Base-by-base conservation (phyloP, 805 yeast species). In the Candida alai region DNA sequence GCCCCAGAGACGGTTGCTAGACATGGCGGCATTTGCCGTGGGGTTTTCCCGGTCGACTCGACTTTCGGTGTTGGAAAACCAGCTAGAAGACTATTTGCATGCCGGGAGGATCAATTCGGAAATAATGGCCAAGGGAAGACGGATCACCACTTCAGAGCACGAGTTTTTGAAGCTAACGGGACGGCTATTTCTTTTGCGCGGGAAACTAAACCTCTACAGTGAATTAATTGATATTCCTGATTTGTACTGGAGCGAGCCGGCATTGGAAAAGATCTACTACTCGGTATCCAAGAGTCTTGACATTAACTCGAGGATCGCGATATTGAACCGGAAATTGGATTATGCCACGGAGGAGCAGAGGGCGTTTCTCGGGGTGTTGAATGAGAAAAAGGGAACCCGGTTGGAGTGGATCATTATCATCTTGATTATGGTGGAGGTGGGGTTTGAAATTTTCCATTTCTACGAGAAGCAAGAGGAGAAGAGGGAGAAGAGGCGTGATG, bases 151-250 rank as follows among this genome's bases (percentile, higher is more conserved):
- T 17, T 68, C 68, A 5, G 83, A 80, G 38, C 60, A 70, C 2
- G 87, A 84, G 24, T 78, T 83, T 4, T 58, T 87, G 32, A 68
- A 67, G 44, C 65, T 80, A 4, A 85, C 93, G 0, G 96, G 96
- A 0, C 67, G 79, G 35, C 62, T 89, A 15, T 74, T 89, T 43
- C 61, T 85, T 27, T 63, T 89, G 10, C 65, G 97, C 40, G 96
- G 95, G 1, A 82, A 82, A 45, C 68, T 89, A 45, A 89, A 89
- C 47, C 61, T 89, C 20, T 87, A 89, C 56, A 83, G 90, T 7
- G 96, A 88, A 49, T 68, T 89, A 39, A 85, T 86, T 19, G 96
- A 88, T 47, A 86, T 94, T 0, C 97, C 97, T 0, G 97, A 89
- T 54, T 60, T 87, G 27, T 89, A 88, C 57, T 89, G 97, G 97